Evolutionary conservation across 108 stramenopile species (phyloP).

Genomic region (Pseudonitzschia delicatissima): DNA sequence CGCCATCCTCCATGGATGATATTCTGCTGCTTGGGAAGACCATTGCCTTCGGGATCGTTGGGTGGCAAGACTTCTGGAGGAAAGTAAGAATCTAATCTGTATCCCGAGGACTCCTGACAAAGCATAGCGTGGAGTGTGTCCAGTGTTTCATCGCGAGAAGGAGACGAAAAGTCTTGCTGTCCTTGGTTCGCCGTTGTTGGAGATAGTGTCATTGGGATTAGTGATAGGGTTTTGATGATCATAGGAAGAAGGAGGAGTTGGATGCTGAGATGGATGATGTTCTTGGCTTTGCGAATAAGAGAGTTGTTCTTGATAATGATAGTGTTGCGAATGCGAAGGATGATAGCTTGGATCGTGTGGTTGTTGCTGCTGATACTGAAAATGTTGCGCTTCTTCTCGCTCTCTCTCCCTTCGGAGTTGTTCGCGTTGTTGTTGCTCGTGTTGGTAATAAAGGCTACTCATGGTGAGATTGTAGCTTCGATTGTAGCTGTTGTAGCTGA

Average conservation of each 20-base stretch:
- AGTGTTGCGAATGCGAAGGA: neutral
- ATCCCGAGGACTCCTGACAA: neutral
- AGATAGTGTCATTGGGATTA: neutral
- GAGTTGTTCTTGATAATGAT: no score
- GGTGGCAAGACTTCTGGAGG: neutral
- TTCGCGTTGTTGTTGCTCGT: neutral
- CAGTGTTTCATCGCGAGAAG: no score
- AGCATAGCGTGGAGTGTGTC: neutral
- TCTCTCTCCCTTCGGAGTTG: neutral
- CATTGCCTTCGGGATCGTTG: no score
- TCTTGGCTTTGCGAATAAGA: neutral
- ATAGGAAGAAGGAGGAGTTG: neutral
- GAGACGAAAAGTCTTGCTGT: neutral
- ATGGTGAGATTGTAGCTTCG: neutral
- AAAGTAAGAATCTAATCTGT: neutral
- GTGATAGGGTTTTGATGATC: neutral
- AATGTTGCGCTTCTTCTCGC: neutral
- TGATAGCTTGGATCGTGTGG: neutral
- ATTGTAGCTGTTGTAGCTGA: no score
- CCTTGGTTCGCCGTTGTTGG: neutral
- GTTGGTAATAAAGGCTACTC: constrained; percentile 1
- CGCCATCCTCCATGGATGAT: constrained; percentile 52
- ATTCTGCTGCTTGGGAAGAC: neutral
- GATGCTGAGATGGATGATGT: neutral
- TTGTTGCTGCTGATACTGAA: neutral